Base-by-base conservation (phyloP, 2,329 filamentous ascomycete species). In the Lasiodiplodia sp. region DNA sequence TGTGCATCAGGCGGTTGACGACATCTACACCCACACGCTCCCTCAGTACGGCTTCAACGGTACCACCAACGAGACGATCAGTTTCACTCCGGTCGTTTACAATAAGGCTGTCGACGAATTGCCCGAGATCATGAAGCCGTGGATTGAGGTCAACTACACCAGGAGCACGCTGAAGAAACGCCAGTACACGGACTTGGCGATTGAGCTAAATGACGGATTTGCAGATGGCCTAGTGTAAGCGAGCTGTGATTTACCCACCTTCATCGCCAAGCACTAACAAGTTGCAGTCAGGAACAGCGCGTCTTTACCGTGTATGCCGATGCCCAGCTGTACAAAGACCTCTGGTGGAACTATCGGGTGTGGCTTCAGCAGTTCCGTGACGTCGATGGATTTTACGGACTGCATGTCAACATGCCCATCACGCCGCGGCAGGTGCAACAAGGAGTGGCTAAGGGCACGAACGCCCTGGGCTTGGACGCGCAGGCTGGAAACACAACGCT, bases 381-480 rank as follows among this genome's bases (percentile, higher is more conserved):
- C 16, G 51, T 53, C 12, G 51, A 53, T 4, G 51, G 51, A 1
- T 18, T 53, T 12, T 53, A 28, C 4, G 51, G 51, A 14, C 51
- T 53, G 51, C 51, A 53, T 28, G 51, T 28, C 23, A 53, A 53
- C 23, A 53, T 53, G 51, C 51, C 51, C 7, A 31, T 53, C 23
- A 53, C 51, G 6, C 51, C 51, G 10, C 51, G 51, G 2, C 51
- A 53, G 31, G 23, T 53, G 5, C 12, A 11, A 10, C 0, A 52
- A 14, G 49, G 51, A 28, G 23, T 64, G 2, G 37, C 62, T 23
- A 64, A 58, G 12, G 71, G 69, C 11, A 69, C 70, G 1, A 71
- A 71, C 25, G 53, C 73, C 18, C 51, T 74, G n/a, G 71, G 72
- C 1, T 68, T 75, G 6, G 73, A 74, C 11, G 14, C 21, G 12